phyloP scores from a whole-genome alignment of 306 rosid genomes.

The Cajanus cajan region DNA sequence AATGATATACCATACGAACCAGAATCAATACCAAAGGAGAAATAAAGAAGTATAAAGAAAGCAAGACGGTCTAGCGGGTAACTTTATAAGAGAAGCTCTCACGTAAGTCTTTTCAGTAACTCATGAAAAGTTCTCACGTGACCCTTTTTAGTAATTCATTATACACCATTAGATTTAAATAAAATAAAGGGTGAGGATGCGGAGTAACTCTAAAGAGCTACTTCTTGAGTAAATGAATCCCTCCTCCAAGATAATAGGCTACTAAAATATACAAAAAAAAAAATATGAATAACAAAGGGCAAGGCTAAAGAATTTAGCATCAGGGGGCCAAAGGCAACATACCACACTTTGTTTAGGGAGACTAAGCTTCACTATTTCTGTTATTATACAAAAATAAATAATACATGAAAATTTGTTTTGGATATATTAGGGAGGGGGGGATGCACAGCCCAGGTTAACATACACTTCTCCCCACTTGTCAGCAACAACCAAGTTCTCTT shows the following conservation, averaged over 20 bases:
- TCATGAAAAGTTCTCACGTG: too few relatives aligned
- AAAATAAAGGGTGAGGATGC: too few relatives aligned
- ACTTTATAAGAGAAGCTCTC: too few relatives aligned
- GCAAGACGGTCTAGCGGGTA: too few relatives aligned
- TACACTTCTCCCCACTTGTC: not conserved
- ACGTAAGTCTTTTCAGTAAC: too few relatives aligned
- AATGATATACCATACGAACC: too few relatives aligned
- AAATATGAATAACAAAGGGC: not conserved
- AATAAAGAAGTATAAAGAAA: too few relatives aligned
- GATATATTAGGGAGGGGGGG: not conserved
- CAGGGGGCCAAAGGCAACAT: not conserved
- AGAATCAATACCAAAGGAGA: too few relatives aligned
- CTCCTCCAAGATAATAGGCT: not conserved
- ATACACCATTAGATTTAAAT: too few relatives aligned
- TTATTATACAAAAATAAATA: not conserved
- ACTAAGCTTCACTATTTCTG: not conserved
- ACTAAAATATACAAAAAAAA: not conserved
- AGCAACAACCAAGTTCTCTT: slow-evolving; percentile 7
- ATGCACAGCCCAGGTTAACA: not conserved
- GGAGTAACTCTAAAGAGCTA: too few relatives aligned
- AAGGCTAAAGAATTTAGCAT: not conserved
- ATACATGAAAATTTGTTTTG: not conserved
- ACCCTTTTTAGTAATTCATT: too few relatives aligned
- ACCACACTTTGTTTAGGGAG: not conserved
- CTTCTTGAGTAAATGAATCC: too few relatives aligned